Base-by-base conservation (phyloP, 768 basidiomycete genomes). In the Sarcomyxa edulis region DNA sequence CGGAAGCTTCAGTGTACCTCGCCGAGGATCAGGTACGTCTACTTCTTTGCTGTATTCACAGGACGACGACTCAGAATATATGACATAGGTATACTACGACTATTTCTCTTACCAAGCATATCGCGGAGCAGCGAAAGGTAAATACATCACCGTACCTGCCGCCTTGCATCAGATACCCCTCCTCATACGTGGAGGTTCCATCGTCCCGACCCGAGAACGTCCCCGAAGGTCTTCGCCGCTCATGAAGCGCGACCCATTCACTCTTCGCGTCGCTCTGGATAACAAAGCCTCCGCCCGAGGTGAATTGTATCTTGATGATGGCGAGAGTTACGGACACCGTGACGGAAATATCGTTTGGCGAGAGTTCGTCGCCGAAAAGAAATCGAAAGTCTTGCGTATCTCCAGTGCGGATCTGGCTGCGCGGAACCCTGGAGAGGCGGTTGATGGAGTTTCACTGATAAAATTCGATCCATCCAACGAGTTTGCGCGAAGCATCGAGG, bases 301-400 rank as follows among this genome's bases (percentile, higher is more conserved):
- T 25, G 88, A 94, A 52, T 70, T 99, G 25, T 99, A 98, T 61
- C 75, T 95, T 40, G 96, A 99, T 56, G 96, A 98, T 49, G 96
- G 96, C 10, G 84, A 84, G 36, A 76, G 84, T 1, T 98, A 80
- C 59, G 64, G 71, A 4, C 81, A 93, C 60, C 64, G 74, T 42
- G 54, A 72, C 5, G 96, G 96, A 21, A 70, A 91, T 42, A 77
- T 88, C 55, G 68, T 96, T 43, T 94, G 89, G 89, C 80, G 90
- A 39, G 66, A 71, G 43, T 89, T 94, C 52, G 52, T 52, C 18
- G 81, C 89, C 18, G 71, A 66, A 38, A 69, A 71, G 55, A 58
- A 59, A 9, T 50, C 52, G 22, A 64, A 61, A 54, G 59, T 54
- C 32, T 61, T 76, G 46, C 70, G 60, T 36, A 55, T 81, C 32